Percentiles rank a stretch among this genome's conserved stretches.
Conservation (phyloP, 1,284 basidiomycete species). For the Sphaerobolus stellatus region DNA sequence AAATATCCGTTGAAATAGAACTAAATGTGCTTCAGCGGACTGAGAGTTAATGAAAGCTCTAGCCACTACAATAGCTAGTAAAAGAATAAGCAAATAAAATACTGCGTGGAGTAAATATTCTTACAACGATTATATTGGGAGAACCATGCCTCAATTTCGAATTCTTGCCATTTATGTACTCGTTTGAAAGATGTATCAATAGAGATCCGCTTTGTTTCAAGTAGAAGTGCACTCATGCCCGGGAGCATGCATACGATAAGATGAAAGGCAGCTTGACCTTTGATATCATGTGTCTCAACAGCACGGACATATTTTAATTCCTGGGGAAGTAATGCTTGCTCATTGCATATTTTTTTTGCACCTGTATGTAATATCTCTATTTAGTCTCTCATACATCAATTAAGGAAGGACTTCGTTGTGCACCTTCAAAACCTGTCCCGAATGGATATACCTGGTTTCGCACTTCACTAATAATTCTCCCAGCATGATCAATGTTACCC, state of each 20-base stretch:
- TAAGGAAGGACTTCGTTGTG: too few relatives aligned
- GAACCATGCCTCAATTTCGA: conserved; percentile 29
- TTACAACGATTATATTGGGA: conserved; percentile 19
- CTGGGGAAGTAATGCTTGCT: background rate
- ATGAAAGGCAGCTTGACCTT: conserved; percentile 6
- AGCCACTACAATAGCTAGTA: conserved; percentile 19
- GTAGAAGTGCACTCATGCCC: conserved; percentile 20
- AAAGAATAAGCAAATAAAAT: background rate
- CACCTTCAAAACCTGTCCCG: conserved; percentile 27
- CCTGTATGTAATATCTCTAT: background rate
- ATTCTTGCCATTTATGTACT: conserved; percentile 25
- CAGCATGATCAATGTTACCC: conserved; percentile 25
- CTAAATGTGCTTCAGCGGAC: conserved; percentile 23
- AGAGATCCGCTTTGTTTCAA: conserved; percentile 17
- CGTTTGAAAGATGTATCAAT: conserved; percentile 29
- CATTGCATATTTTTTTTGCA: background rate
- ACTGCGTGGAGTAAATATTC: conserved; percentile 4
- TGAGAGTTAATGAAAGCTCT: conserved; percentile 27
- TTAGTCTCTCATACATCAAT: background rate
- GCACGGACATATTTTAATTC: conserved; percentile 15
- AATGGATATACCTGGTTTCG: conserved; percentile 18
- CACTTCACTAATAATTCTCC: conserved; percentile 19
- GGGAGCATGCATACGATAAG: conserved; percentile 24
- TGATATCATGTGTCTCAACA: conserved; percentile 9
- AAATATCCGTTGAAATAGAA: conserved; percentile 23